Base-by-base conservation (phyloP, 305 asterid species). In the Stenogyne calaminthoides region DNA sequence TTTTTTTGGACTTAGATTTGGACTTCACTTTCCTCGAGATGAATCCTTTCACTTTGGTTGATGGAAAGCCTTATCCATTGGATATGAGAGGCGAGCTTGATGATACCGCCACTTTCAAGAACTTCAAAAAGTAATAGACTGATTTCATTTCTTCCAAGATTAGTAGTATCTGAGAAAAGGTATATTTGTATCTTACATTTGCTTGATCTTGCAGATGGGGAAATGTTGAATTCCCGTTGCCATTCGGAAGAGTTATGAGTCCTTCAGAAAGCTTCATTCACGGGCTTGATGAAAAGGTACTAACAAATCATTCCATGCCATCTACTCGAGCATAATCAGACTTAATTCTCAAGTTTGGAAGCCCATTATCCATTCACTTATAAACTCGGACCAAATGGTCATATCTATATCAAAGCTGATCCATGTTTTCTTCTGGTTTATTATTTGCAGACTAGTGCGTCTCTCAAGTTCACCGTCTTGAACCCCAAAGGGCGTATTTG, bases 81-180 rank as follows among this genome's bases (percentile, higher is more conserved):
- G 98, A 92, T 72, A 92, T 92, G 98, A 85, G 98, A 78, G 98
- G 98, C 82, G 98, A 92, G 83, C 95, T 92, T 36, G 98, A 92
- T 64, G 97, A 92, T 51, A 92, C 98, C 55, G 98, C 97, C 77
- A 82, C 96, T 73, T 92, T 92, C 79, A 92, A 92, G 90, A 92
- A 92, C 88, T 90, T 92, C 85, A 90, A 92, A 76, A 92, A 86
- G 98, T 92, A 87, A 72, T 52, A 12, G 12, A 16, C 67, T 47
- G 52, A 37, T 52, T 55, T 67, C 37, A n/a, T 18, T 56, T 29
- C 9, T 29, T 29, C 10, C 14, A 27, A 32, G 25, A 34, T 68
- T 8, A 39, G 34, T 46, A 47, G n/a, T 40, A 12, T 11, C 19
- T 5, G 18, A 62, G 15, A 20, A 14, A 32, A 5, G 7, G 9